phyloP scores from a whole-genome alignment of 1,284 basidiomycete genomes.

The Ganoderma lucidum region DNA sequence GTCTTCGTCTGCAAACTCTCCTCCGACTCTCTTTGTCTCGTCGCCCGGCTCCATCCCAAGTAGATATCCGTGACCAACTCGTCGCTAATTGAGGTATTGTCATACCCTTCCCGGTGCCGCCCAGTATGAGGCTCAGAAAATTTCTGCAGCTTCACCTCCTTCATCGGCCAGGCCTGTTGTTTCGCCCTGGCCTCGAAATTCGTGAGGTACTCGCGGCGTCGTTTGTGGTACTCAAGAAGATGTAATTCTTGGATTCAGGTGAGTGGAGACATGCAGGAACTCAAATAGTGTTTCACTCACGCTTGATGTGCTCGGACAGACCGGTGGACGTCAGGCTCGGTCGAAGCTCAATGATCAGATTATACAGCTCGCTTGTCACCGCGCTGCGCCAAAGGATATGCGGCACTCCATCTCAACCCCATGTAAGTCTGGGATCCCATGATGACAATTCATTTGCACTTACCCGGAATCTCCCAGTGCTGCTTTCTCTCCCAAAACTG shows the following conservation, averaged over 20 bases:
- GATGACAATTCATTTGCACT: not conserved
- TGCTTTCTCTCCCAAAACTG: constrained; percentile 5
- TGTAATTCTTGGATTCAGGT: not conserved
- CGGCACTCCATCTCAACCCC: not conserved
- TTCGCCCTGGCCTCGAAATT: not conserved
- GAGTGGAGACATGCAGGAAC: not conserved
- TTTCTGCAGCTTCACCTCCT: not conserved
- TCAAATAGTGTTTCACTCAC: not conserved
- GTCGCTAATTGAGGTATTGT: not conserved
- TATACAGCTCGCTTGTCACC: not conserved
- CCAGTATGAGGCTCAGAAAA: not conserved
- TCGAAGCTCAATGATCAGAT: not conserved
- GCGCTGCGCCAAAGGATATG: not conserved
- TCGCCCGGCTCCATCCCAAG: not conserved
- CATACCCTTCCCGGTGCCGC: not conserved
- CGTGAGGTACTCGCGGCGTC: not conserved
- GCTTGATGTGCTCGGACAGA: not conserved
- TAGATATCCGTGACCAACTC: not conserved
- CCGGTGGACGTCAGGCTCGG: not conserved
- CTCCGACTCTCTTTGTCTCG: not conserved
- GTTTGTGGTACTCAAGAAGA: not conserved
- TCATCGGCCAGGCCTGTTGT: not conserved
- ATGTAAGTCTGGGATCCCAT: not conserved
- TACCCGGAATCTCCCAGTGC: constrained; percentile 10
- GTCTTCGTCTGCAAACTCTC: not conserved